phyloP scores from a whole-genome alignment of 192 early-diverging fungal species.

The Dissophora globulifera region DNA sequence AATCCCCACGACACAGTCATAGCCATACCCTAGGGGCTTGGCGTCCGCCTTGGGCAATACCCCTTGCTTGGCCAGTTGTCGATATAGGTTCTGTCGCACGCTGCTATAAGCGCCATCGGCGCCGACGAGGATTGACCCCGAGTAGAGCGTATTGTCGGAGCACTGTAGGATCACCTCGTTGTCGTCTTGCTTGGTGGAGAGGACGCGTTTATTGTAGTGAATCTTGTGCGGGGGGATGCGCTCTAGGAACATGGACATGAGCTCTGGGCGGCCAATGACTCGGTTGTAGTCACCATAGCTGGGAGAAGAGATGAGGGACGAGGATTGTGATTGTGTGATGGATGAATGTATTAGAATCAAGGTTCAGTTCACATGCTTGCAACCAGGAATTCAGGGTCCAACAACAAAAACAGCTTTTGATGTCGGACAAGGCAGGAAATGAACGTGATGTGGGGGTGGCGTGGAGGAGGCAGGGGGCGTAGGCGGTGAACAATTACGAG shows the following conservation, averaged over 20 bases:
- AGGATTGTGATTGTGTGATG: too few species aligned
- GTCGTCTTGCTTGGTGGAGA: constrained; percentile 18
- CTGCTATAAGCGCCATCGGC: constrained; percentile 37
- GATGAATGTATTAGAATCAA: too few species aligned
- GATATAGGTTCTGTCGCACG: constrained; percentile 25
- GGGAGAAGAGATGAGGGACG: background rate
- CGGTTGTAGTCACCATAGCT: constrained; percentile 25
- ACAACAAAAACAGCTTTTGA: too few species aligned
- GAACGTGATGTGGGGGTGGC: too few species aligned
- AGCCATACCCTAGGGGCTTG: constrained; percentile 13
- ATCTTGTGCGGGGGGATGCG: constrained; percentile 12
- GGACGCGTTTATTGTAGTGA: constrained; percentile 17
- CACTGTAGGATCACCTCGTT: constrained; percentile 15
- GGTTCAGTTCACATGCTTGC: too few species aligned
- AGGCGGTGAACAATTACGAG: too few species aligned
- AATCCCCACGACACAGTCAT: constrained; percentile 29
- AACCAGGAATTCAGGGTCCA: too few species aligned
- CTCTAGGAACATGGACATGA: constrained; percentile 11
- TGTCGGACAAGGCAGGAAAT: too few species aligned
- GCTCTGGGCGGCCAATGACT: constrained; percentile 10
- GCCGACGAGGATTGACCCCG: constrained; percentile 26
- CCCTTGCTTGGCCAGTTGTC: background rate
- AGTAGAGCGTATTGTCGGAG: constrained; percentile 10
- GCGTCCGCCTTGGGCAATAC: constrained; percentile 10
- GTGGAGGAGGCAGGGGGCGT: too few species aligned